Percentiles rank a stretch among this genome's conserved stretches.
Conservation (phyloP, 139 green algal genomes). For the Chlorella sp. region DNA sequence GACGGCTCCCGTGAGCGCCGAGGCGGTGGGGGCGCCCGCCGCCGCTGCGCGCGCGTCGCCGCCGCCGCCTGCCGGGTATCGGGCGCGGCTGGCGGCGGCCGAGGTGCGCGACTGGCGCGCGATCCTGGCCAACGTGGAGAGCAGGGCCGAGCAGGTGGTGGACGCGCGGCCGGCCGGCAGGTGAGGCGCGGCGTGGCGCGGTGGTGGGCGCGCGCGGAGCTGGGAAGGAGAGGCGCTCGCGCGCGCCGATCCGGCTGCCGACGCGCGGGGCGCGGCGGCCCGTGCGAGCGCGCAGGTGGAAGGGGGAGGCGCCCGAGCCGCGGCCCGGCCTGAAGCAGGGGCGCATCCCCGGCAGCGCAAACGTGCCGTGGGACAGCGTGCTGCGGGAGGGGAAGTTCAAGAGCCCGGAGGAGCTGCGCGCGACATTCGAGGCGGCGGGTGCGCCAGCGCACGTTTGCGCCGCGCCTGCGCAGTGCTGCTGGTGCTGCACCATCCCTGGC, state of each 20-base stretch:
- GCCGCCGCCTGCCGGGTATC: slow-evolving; percentile 12
- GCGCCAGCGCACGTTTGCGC: no score
- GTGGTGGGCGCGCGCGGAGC: background rate
- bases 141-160: slow-evolving; percentile 60
- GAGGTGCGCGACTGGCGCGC: slow-evolving; percentile 59
- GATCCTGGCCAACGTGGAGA: slow-evolving; percentile 60
- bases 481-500: no score
- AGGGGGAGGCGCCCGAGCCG: slow-evolving; percentile 80
- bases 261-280: no score
- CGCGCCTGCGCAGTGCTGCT: no score
- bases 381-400: slow-evolving; percentile 58
- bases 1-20: slow-evolving; percentile 25
- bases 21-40: slow-evolving; percentile 23
- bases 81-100: slow-evolving; percentile 15
- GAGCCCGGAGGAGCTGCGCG: slow-evolving; percentile 52
- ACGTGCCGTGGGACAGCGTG: slow-evolving; percentile 81
- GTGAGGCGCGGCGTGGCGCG: background rate
- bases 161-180: slow-evolving; percentile 75
- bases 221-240: slow-evolving; percentile 83
- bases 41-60: slow-evolving; percentile 1
- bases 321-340: slow-evolving; percentile 72
- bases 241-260: no score
- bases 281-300: slow-evolving; percentile 48
- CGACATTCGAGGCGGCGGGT: slow-evolving; percentile 64
- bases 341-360: slow-evolving; percentile 84